Evolutionary conservation across 805 yeast species (phyloP).

Genomic region (Yarrowia yakushimensis): DNA sequence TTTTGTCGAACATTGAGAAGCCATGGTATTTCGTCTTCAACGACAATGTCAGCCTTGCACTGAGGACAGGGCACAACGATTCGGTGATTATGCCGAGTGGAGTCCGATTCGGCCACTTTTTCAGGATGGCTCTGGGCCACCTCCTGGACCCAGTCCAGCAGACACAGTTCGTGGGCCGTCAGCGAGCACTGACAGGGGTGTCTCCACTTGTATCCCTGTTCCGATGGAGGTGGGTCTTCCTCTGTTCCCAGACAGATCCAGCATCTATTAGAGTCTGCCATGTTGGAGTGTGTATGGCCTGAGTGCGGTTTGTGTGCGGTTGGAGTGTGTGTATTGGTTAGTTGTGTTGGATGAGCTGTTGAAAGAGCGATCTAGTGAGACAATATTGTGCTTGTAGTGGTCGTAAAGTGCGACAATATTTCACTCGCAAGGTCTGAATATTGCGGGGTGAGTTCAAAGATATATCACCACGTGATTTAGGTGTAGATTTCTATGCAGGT

Average conservation of each 20-base stretch:
- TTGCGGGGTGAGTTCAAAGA: slow-evolving; percentile 22
- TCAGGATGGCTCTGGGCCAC: slow-evolving; percentile 30
- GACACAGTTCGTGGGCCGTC: slow-evolving; percentile 46
- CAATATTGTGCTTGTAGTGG: background rate
- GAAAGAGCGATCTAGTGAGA: too few relatives aligned
- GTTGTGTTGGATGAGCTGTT: too few relatives aligned
- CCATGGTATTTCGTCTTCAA: slow-evolving; percentile 25
- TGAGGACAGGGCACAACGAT: slow-evolving; percentile 36
- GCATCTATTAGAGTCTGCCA: slow-evolving; percentile 34
- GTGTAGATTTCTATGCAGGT: background rate
- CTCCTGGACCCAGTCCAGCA: slow-evolving; percentile 44
- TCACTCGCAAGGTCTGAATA: background rate
- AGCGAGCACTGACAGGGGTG: slow-evolving; percentile 47
- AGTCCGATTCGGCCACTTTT: slow-evolving; percentile 22
- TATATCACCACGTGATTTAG: slow-evolving; percentile 10
- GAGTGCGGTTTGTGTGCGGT: background rate
- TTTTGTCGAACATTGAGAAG: slow-evolving; percentile 8
- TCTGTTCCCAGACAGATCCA: slow-evolving; percentile 40
- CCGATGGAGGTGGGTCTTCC: slow-evolving; percentile 37
- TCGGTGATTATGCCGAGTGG: slow-evolving; percentile 1
- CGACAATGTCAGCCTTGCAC: slow-evolving; percentile 33
- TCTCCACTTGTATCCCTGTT: slow-evolving; percentile 43
- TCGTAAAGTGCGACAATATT: background rate
- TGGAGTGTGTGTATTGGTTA: background rate
- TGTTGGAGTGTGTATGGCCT: too few relatives aligned